Percentiles rank a stretch among this genome's conserved stretches.
Conservation (phyloP, 2,329 filamentous ascomycete species). For the Penicillium sp. region DNA sequence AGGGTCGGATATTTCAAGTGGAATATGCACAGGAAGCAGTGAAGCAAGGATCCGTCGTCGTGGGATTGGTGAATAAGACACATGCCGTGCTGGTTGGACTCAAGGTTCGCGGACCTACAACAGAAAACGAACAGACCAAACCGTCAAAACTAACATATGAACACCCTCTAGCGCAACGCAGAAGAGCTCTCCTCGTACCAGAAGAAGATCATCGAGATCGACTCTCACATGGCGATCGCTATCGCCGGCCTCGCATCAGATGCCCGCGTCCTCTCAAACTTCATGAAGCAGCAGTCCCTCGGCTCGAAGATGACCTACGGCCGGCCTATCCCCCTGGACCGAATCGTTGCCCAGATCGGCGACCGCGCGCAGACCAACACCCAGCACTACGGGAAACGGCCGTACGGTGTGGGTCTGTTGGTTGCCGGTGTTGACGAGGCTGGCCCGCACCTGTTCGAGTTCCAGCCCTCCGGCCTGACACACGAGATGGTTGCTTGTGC, state of each 20-base stretch:
- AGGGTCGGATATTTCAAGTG: constrained; percentile 99
- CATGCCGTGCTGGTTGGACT: constrained; percentile 93
- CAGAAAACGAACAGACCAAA: neutral
- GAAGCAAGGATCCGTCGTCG: constrained; percentile 97
- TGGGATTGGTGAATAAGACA: constrained; percentile 96
- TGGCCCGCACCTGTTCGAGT: constrained; percentile 95
- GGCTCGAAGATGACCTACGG: constrained; percentile 94
- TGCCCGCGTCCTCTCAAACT: constrained; percentile 98
- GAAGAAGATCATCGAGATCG: constrained; percentile 97
- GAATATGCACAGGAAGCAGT: constrained; percentile 98
- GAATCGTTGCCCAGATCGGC: constrained; percentile 86
- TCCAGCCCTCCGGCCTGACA: constrained; percentile 93
- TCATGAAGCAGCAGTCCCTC: constrained; percentile 99
- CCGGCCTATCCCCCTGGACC: constrained; percentile 84
- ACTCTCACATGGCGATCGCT: constrained; percentile 91
- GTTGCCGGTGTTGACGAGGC: constrained; percentile 92
- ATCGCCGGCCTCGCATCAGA: constrained; percentile 97
- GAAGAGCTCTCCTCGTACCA: constrained; percentile 99
- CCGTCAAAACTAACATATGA: constrained; percentile 1
- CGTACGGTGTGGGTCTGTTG: constrained; percentile 90
- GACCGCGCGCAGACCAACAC: constrained; percentile 98
- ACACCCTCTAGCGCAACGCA: constrained; percentile 74
- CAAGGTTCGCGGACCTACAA: constrained; percentile 64
- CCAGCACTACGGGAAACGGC: constrained; percentile 93
- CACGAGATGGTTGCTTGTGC: constrained; percentile 97